A percentile compares a stretch with the other conserved stretches of the same genome.
Conservation (phyloP, 148 eudicot species). For the Simmondsia chinensis region DNA sequence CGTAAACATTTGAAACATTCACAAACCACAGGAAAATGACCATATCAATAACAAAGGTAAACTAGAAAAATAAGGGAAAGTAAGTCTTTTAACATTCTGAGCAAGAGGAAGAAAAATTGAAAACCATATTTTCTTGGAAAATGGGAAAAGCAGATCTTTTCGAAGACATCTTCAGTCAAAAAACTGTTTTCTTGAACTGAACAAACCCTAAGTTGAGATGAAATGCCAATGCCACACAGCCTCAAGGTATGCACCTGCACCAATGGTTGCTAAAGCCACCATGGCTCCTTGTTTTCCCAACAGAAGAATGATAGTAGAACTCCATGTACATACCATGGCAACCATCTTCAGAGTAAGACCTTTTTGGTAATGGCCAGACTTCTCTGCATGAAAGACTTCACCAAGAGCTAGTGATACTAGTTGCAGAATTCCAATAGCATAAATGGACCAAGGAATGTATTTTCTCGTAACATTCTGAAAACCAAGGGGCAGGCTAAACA, state of each 20-base stretch:
- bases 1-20: too few relatives aligned
- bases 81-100: too few relatives aligned
- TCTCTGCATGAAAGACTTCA: constrained; percentile 27
- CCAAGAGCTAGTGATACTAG: constrained; percentile 35
- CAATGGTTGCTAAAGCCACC: constrained; percentile 51
- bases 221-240: constrained; percentile 1
- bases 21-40: too few relatives aligned
- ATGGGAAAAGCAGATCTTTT: too few relatives aligned
- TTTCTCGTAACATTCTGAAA: constrained; percentile 28
- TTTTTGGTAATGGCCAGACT: constrained; percentile 25
- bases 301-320: constrained; percentile 64
- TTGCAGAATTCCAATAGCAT: constrained; percentile 58
- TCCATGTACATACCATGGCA: constrained; percentile 73
- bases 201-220: too few relatives aligned
- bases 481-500: constrained; percentile 22
- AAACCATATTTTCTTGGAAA: too few relatives aligned
- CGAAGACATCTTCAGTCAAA: too few relatives aligned
- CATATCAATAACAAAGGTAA: background rate
- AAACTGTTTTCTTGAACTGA: too few relatives aligned
- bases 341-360: constrained; percentile 35
- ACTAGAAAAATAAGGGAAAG: background rate
- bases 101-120: too few relatives aligned
- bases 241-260: constrained; percentile 53
- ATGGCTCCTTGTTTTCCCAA: constrained; percentile 87
- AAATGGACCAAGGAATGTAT: constrained; percentile 55